Evolutionary conservation across 148 eudicot species (phyloP), one percentile per base, ranked within the genome.

Genomic region (Amaranthus palmeri): DNA sequence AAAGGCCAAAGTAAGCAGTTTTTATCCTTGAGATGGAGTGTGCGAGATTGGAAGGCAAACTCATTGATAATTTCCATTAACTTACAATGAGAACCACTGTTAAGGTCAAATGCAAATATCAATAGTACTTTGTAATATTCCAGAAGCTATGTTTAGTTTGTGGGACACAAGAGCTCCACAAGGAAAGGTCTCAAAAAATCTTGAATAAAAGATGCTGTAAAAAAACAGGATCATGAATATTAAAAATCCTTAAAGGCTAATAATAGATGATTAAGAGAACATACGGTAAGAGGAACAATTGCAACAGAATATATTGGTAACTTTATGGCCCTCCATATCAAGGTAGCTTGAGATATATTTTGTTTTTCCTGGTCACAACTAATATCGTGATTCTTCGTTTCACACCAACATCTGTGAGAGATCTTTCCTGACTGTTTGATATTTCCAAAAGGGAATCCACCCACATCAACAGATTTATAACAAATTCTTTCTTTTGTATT

Each of bases 261-360:
- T 17, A 5, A 68, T 25, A n/a, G 53, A 42, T 25, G 59, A 64
- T 63, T 25, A 63, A 73, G 66, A 62, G 61, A 72, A 73, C 93
- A 88, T 78, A 95, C 98, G 43, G 96, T 89, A 61, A 91, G 81
- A 48, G 98, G 98, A 79, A 95, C 83, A 64, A 91, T 78, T n/a
- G 97, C 98, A 50, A 95, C 98, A 43, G 96, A 82, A 79, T 91
- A 95, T 50, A 95, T 91, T 15, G 97, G 98, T 72, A 95, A 71
- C 73, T 95, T 95, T 70, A 91, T 79, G 25, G 98, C 98, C 74
- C 98, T 89, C 98, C 98, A 91, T 84, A 91, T 80, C 85, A 91
- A 83, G 56, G 90, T 91, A 68, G 88, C 86, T 74, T 71, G 81
- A 77, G 97, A 83, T 70, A 95, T 67, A 44, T 82, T 81, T 71